Percentiles rank a stretch among this genome's conserved stretches.
These are phyloP conservation scores for Aspergillus indologenus DNA, from an alignment of 495 filamentous ascomycete genomes.

Conservation along the genomic window DNA sequence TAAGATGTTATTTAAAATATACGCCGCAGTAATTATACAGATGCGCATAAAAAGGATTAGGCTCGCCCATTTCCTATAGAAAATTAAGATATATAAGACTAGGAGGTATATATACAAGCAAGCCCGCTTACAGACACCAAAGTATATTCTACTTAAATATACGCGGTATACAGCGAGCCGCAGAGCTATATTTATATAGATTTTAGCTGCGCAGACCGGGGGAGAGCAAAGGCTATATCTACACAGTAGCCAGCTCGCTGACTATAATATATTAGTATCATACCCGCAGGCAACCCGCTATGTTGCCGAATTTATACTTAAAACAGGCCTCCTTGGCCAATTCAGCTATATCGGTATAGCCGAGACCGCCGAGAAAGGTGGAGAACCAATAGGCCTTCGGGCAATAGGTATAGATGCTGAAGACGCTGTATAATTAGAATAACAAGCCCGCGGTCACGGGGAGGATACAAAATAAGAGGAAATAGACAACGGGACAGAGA, in stretches of 20 bases:
- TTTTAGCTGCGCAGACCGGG: too few species aligned
- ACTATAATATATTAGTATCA: not conserved
- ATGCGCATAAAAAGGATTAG: slow-evolving; percentile 27
- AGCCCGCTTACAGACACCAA: slow-evolving; percentile 14
- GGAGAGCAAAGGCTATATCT: too few species aligned
- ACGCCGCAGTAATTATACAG: slow-evolving; percentile 26
- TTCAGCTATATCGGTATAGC: not conserved
- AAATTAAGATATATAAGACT: slow-evolving; percentile 23
- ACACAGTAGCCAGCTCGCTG: not conserved
- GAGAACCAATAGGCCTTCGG: too few species aligned
- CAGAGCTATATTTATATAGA: too few species aligned
- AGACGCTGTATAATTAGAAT: too few species aligned
- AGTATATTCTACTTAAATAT: slow-evolving; percentile 25
- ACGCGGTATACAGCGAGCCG: too few species aligned
- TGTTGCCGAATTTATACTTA: slow-evolving; percentile 9
- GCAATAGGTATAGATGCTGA: too few species aligned
- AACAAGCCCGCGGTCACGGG: too few species aligned
- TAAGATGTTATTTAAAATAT: slow-evolving; percentile 14
- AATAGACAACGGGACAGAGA: too few species aligned
- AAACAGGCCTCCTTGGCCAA: slow-evolving; percentile 10
- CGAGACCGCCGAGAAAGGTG: too few species aligned
- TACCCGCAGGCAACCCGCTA: slow-evolving; percentile 6
- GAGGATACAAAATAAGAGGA: too few species aligned
- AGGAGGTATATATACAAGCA: slow-evolving; percentile 21
- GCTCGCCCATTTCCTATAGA: slow-evolving; percentile 25